Conservation (phyloP, 2,329 filamentous ascomycete species). For the Ascochyta lentis region DNA sequence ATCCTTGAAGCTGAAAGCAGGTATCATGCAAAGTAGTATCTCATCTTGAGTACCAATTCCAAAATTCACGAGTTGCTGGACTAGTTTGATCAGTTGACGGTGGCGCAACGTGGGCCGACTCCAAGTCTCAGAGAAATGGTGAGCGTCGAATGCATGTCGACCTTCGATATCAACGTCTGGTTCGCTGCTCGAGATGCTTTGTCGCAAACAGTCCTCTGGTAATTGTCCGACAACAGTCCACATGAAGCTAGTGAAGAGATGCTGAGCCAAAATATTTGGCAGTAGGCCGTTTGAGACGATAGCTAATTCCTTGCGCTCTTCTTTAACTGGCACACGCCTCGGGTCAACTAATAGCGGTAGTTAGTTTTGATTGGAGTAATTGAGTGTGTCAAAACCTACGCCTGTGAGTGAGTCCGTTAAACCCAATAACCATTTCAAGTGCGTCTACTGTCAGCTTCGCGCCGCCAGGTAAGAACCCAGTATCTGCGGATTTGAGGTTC, state of each 20-base stretch:
- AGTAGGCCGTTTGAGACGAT: neutral
- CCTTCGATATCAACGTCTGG: conserved; percentile 1
- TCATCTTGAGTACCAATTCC: neutral
- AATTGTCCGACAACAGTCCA: conserved; percentile 3
- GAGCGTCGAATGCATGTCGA: neutral
- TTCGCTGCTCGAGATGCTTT: neutral
- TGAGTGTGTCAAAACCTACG: too few species aligned
- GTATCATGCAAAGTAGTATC: conserved; percentile 7
- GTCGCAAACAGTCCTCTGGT: neutral
- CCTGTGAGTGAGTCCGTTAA: neutral
- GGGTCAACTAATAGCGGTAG: neutral
- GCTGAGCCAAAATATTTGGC: neutral
- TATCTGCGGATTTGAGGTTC: too few species aligned
- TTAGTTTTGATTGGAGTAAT: too few species aligned
- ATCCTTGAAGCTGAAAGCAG: conserved; percentile 2
- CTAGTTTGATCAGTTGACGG: neutral
- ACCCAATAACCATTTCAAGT: neutral
- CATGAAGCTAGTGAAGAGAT: conserved; percentile 6
- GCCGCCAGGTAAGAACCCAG: too few species aligned
- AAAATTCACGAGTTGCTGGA: neutral
- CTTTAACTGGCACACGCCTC: neutral
- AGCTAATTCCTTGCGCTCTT: neutral
- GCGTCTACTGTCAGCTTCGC: too few species aligned
- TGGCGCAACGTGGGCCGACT: neutral
- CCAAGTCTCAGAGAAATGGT: neutral